Conservation (phyloP, 352 stramenopile species). For the Globisporangium mamillatum region DNA sequence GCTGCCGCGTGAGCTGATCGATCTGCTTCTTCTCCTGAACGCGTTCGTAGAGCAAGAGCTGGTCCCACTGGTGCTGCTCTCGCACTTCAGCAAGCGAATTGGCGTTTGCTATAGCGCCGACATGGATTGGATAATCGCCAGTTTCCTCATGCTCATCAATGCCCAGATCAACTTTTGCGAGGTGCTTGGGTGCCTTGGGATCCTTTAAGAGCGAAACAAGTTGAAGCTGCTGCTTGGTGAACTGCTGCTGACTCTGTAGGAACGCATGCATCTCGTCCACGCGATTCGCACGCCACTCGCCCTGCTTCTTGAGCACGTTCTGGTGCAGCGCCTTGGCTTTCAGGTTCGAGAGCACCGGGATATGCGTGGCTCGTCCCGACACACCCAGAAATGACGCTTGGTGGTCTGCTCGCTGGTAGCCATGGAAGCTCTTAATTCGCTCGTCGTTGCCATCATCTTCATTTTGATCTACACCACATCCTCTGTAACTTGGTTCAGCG, state of each 20-base stretch:
- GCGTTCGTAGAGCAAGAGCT: slow-evolving; percentile 12
- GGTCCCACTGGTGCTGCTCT: slow-evolving; percentile 8
- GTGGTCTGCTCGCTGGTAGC: slow-evolving; percentile 19
- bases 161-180: slow-evolving; percentile 12
- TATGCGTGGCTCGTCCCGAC: slow-evolving; percentile 22
- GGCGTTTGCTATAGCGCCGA: neutral
- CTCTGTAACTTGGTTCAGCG: slow-evolving; percentile 9
- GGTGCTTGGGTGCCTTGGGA: neutral
- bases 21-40: slow-evolving; percentile 17
- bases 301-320: slow-evolving; percentile 22
- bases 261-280: slow-evolving; percentile 25
- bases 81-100: neutral
- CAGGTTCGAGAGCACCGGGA: slow-evolving; percentile 22
- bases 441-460: neutral
- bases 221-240: slow-evolving; percentile 24
- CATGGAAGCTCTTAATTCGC: slow-evolving; percentile 21
- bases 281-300: slow-evolving; percentile 10
- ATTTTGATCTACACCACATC: neutral
- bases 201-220: neutral
- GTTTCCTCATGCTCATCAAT: neutral
- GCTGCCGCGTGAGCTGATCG: slow-evolving; percentile 15
- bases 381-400: slow-evolving; percentile 24
- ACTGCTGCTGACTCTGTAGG: slow-evolving; percentile 27
- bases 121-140: neutral
- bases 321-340: slow-evolving; percentile 18